Base-by-base conservation (phyloP, 2,329 filamentous ascomycete species). In the Fusarium virguliforme region DNA sequence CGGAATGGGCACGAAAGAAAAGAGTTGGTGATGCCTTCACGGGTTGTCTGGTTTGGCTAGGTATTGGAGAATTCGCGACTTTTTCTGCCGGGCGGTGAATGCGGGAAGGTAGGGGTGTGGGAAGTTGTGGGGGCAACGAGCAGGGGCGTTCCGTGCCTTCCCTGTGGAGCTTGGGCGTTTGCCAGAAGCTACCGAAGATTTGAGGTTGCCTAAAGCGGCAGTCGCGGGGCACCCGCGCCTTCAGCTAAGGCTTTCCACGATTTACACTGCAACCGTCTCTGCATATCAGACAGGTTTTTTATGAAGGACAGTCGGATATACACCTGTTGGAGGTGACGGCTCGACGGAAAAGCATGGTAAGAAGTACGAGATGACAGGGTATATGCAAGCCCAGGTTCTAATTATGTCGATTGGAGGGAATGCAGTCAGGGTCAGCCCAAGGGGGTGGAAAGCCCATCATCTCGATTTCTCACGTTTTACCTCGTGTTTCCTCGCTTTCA, bases 11-110 rank as follows among this genome's bases (percentile, higher is more conserved):
- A 58, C 62, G 59, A 55, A 56, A 60, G 18, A 18, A 28, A 26
- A 66, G 56, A 66, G 56, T 65, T 51, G 71, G 62, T 70, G 62
- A 74, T 72, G 62, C 62, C 57, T 66, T 74, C 62, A 71, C 30
- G 37, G 48, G 43, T 37, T 37, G 41, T 37, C 8, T 30, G 43
- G 18, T 18, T 18, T 18, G 18, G 18, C 18, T 18, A 3, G 56
- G 15, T 56, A 26, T 43, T 50, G 40, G 51, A 48, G 50, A 67
- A 46, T 28, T 18, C 35, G 57, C 60, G 41, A 63, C 69, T 75
- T 75, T 75, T 79, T 79, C 75, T 79, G 78, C 78, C 78, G 68
- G 75, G 78, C 77, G 78, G 78, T 79, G 62, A 69, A n/a, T 35
- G 12, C 35, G 12, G 13, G 38, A n/a, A 38, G 48, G 54, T 48